Evolutionary conservation across 164 flowering plant species (phyloP).

Genomic region (Nymphaea thermarum): DNA sequence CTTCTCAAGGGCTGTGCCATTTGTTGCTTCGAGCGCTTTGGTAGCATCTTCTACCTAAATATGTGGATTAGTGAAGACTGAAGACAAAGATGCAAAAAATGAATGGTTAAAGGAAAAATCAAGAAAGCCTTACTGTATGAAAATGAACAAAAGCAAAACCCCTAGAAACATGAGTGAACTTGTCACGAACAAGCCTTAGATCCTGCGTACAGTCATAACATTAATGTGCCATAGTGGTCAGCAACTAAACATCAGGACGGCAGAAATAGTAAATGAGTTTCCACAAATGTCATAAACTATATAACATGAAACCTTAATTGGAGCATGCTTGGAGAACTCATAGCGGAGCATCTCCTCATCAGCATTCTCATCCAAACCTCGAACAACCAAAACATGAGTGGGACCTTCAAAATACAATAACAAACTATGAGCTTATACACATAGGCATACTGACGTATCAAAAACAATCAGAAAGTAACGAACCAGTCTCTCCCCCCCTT

Average conservation of each 20-base stretch:
- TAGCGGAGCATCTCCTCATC: conserved; percentile 99
- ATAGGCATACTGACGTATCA: background rate
- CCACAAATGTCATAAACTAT: background rate
- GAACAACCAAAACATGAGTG: conserved; percentile 92
- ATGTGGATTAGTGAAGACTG: background rate
- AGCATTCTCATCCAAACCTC: conserved; percentile 98
- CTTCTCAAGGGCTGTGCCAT: conserved; percentile 89
- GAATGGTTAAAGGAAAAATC: background rate
- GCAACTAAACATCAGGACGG: too few relatives aligned
- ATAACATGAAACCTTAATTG: conserved; percentile 50
- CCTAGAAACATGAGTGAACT: conserved; percentile 94
- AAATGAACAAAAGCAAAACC: conserved; percentile 99
- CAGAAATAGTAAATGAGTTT: too few relatives aligned
- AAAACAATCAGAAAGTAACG: background rate
- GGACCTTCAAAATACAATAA: conserved; percentile 44
- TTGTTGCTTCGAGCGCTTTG: conserved; percentile 89
- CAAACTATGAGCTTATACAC: background rate
- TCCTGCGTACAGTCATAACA: conserved; percentile 41
- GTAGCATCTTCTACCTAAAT: conserved; percentile 92
- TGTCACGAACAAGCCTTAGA: conserved; percentile 97
- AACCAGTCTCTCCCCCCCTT: conserved; percentile 82
- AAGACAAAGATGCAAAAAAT: background rate
- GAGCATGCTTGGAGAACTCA: conserved; percentile 97
- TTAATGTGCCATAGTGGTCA: too few relatives aligned
- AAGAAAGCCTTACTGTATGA: conserved; percentile 47